Percentiles rank a stretch among this genome's conserved stretches.
These are phyloP conservation scores for Camelina sativa DNA, from an alignment of 345 rosid genomes.

Conservation along the genomic window DNA sequence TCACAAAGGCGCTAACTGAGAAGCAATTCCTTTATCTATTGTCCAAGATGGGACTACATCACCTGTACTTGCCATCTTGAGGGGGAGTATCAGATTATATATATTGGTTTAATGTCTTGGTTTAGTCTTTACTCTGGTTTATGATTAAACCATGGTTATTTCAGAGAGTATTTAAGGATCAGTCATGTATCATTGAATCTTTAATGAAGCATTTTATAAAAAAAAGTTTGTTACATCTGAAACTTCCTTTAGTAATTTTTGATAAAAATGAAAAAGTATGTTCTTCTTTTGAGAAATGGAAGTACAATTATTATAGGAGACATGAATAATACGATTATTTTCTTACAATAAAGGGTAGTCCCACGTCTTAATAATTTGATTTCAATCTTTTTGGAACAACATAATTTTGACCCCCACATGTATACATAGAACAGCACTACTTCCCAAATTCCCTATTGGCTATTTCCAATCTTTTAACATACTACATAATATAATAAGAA, in stretches of 20 bases:
- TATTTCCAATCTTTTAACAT: not conserved
- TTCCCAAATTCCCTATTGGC: not conserved
- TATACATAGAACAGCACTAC: not conserved
- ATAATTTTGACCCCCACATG: constrained; percentile 39
- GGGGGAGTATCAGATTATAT: not conserved
- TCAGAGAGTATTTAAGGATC: no score
- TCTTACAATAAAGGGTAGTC: constrained; percentile 35
- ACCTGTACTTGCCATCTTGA: not conserved
- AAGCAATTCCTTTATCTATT: not conserved
- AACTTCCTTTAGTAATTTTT: not conserved
- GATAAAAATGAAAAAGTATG: constrained; percentile 22
- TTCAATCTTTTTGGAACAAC: constrained; percentile 34
- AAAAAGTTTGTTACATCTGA: no score
- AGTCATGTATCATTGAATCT: no score
- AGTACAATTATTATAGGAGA: constrained; percentile 38
- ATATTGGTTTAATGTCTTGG: no score
- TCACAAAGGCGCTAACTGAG: not conserved
- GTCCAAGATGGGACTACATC: not conserved
- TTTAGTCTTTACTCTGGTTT: no score
- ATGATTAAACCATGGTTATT: no score
- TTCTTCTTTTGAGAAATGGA: constrained; percentile 41
- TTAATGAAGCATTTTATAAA: no score
- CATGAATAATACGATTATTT: constrained; percentile 23
- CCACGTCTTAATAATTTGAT: constrained; percentile 38
- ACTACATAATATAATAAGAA: not conserved